Percentiles rank a stretch among this genome's conserved stretches.
Conservation (phyloP, 768 basidiomycete species). For the Tulasnella sp. region DNA sequence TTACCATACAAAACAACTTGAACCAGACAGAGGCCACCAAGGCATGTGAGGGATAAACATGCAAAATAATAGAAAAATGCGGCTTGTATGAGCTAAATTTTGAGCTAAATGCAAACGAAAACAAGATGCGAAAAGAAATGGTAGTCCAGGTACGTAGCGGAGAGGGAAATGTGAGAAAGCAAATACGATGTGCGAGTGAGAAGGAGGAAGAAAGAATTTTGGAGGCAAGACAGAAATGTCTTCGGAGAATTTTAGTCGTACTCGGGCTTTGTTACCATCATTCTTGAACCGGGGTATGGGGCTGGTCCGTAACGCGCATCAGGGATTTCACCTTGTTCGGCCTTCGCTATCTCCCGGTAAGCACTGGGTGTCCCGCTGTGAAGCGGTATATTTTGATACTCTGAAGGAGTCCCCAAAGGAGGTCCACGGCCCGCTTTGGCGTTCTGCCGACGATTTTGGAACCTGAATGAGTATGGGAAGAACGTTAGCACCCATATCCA, state of each 20-base stretch:
- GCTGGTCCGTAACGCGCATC: background rate
- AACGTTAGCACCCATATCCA: background rate
- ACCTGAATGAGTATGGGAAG: background rate
- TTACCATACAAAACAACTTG: background rate
- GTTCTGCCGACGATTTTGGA: constrained; percentile 20
- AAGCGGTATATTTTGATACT: background rate
- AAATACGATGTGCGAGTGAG: background rate
- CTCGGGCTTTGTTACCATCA: background rate
- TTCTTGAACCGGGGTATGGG: background rate
- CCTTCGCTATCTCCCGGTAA: background rate
- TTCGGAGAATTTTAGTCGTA: background rate
- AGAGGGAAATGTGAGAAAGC: background rate
- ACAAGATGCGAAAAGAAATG: background rate
- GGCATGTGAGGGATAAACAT: background rate
- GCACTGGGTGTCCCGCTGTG: background rate
- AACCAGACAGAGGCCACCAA: background rate
- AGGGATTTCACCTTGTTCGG: background rate
- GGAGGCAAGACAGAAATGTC: background rate
- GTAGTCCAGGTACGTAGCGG: background rate
- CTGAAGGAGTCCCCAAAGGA: background rate
- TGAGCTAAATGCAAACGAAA: background rate
- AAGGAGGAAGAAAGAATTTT: background rate
- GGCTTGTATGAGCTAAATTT: background rate
- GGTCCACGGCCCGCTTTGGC: constrained; percentile 12
- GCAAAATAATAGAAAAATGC: background rate